A percentile compares a stretch with the other conserved stretches of the same genome.
phyloP scores from a whole-genome alignment of 768 basidiomycete species.

The Auriscalpium vulgare region DNA sequence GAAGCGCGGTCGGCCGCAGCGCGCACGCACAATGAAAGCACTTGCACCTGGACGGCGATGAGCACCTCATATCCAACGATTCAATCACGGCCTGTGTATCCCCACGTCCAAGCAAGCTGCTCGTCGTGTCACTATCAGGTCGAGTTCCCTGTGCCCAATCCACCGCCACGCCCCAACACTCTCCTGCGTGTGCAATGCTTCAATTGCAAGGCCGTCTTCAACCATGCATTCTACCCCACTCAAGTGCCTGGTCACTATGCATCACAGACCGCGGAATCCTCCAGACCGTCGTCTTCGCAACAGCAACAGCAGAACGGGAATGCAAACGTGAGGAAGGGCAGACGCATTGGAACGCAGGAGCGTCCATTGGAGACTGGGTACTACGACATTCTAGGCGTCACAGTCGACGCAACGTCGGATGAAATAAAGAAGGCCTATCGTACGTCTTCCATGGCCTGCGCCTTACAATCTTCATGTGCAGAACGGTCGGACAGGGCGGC shows the following conservation, averaged over 20 bases:
- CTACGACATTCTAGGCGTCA: conserved; percentile 77
- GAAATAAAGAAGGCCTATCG: conserved; percentile 92
- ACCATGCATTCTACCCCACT: conserved; percentile 60
- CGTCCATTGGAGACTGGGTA: conserved; percentile 85
- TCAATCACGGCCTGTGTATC: conserved; percentile 56
- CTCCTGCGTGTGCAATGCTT: conserved; percentile 65
- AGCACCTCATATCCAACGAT: conserved; percentile 40
- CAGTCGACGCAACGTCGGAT: conserved; percentile 67
- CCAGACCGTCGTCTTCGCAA: conserved; percentile 6
- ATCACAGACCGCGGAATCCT: conserved; percentile 1
- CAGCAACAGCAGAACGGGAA: neutral
- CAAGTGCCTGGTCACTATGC: conserved; percentile 35
- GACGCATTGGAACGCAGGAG: conserved; percentile 87
- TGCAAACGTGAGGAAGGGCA: conserved; percentile 33
- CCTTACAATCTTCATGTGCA: neutral
- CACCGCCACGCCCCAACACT: conserved; percentile 46
- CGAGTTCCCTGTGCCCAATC: conserved; percentile 62
- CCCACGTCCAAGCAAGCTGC: conserved; percentile 62
- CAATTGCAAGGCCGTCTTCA: conserved; percentile 49
- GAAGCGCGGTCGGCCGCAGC: neutral
- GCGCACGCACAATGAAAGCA: neutral
- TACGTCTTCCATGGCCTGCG: conserved; percentile 25
- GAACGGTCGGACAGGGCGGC: conserved; percentile 39
- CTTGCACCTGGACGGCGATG: conserved; percentile 23
- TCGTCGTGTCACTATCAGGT: conserved; percentile 43